Base-by-base conservation (phyloP, 1,139 yeast genomes). In the Yamadazyma diddensiae region DNA sequence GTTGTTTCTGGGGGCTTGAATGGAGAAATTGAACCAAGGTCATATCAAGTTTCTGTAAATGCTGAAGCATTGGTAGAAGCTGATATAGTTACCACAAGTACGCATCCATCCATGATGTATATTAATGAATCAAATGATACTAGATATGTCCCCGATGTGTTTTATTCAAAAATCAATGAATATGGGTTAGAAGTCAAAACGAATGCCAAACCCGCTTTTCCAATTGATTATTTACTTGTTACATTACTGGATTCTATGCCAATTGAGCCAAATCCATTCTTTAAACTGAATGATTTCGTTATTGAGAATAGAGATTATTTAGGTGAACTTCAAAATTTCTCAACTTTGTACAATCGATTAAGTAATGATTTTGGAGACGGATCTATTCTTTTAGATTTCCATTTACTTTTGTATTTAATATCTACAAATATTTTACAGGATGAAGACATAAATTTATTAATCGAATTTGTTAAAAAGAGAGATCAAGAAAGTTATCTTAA, bases 211-310 rank as follows among this genome's bases (percentile, higher is more conserved):
- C 97, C 98, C 0, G 87, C 95, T 5, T 88, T 94, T 57, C 99
- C 99, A 0, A 94, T 87, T 11, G 98, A 94, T 45, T 94, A 86
- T 55, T 61, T 94, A 40, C 62, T 94, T 33, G 95, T 92, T 1
- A 82, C 97, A 3, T 62, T 92, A 40, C 83, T 95, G 11, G 97
- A 92, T 55, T 95, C 98, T 1, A 92, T 92, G 72, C 95, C 96
- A 2, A 66, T 75, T 37, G 66, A 66, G 0, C 80, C 84, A 4
- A 57, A 57, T 5, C 79, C 85, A 3, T 43, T 66, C 33, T 77
- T 80, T 49, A 51, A 54, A 15, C 36, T 45, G 0, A 34, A 33
- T 18, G 58, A 57, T 3, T 90, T 85, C 59, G 77, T 90, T 3
- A 75, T 88, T 53, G 94, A 85, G 48, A 83, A 87, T 52, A 66